Evolutionary conservation across 73 alveolate species (phyloP), one percentile per base, ranked within the genome.

Genomic region (Paramecium sonneborni): DNA sequence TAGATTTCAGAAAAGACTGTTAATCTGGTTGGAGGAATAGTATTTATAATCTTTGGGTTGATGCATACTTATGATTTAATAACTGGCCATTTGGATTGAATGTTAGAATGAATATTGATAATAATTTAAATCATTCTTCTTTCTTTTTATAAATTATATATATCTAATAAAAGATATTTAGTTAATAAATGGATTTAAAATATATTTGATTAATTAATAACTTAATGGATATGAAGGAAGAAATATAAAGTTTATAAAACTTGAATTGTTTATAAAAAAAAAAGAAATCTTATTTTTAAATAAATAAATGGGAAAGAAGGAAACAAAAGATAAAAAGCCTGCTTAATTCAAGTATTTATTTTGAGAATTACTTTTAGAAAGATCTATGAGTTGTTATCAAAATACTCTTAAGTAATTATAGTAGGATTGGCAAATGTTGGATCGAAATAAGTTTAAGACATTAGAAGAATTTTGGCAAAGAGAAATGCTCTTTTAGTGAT

Each of bases 1-100:
- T 41, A 68, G 21, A 86, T 92, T 28, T 74, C 92, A 10, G 96
- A 92, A 52, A 85, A 88, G 56, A 85, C 92, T 23, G 88, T 92
- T 26, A 72, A 62, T 87, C 52, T 92, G 3, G 94, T 62, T 21
- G 96, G 94, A 30, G 96, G 94, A 24, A 69, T 62, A 7, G 84
- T 88, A 23, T 92, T 92, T 38, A 21, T 92, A n/a, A 57, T 92
- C 3, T 92, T 86, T 41, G 93, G 57, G 18, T 38, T 72, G 39
- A 32, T 35, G 58, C 86, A 72, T 37, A 72, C 86, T 21, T 72
- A 72, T 14, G 86, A 72, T 37, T 37, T 72, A 72, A 12, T 72
- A 18, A 37, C 86, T 1, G 84, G 84, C 10, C 21, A 62, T 12
- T 62, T 62, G 14, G 84, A 62, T 62, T 62, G 84, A 62, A 23